Evolutionary conservation across 2,329 filamentous ascomycete species (phyloP), one percentile per base, ranked within the genome.

Genomic region (Hypoxylon rubiginosum): DNA sequence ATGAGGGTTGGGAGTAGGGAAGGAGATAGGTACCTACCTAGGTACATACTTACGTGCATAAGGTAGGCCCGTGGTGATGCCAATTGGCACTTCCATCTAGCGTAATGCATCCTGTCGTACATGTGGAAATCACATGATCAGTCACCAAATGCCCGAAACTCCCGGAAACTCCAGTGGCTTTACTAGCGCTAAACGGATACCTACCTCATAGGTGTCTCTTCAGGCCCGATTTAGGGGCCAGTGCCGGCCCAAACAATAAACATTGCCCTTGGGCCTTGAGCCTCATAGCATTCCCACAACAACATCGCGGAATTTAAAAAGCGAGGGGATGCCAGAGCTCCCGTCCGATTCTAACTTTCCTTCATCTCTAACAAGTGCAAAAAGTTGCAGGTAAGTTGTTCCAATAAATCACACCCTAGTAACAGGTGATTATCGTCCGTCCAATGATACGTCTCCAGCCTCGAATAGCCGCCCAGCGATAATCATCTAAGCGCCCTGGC

Each of bases 391-490:
- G 51, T 43, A 43, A 49, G 53, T 32, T 54, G 28, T 36, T 54
- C 48, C 45, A 53, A 59, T 24, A 39, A 63, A 61, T 51, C 39
- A 53, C 48, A 57, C 46, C 50, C 32, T 43, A 59, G 56, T 46
- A 9, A 21, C 50, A 30, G 63, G 32, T 24, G 36, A 19, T 45
- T 32, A 26, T 32, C 39, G 17, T 36, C 50, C 43, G 34, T 64
- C 73, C 72, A 75, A 72, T 70, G 61, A 64, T 58, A 68, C 54
- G 39, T 52, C 41, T 48, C 34, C 58, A 60, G 39, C 48, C 55
- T 69, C 57, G 61, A 69, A 71, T 75, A 75, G 73, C 73, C 73
- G 73, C 73, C 69, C 62, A 52, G 59, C 52, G 32, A 69, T 57
- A 61, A 56, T 39, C 59, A 53, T 67, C 58, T 72, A 74, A 73